Base-by-base conservation (phyloP, 768 basidiomycete species). In the Tricholoma saponaceum region DNA sequence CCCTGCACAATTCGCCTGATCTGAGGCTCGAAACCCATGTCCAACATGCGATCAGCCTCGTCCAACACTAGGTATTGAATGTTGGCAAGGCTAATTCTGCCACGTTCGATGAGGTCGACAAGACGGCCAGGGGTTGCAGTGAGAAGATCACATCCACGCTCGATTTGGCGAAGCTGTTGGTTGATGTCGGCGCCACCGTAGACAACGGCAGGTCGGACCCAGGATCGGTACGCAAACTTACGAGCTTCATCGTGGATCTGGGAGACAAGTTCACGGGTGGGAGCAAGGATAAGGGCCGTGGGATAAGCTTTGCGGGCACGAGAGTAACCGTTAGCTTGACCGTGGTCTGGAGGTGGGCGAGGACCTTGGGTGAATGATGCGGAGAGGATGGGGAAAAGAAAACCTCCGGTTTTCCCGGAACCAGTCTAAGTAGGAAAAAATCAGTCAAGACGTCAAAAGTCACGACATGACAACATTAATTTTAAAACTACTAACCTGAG, bases 21-120 rank as follows among this genome's bases (percentile, higher is more conserved):
- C 76, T 98, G 97, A 56, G 97, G 97, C 75, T 99, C 97, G 81
- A 99, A 99, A 88, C 97, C 97, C 97, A 99, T 99, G 79, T 99
- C 97, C 69, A 99, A 84, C 97, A 99, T 99, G 68, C 97, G 91
- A 80, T 99, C 97, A 60, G 97, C 97, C 78, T 99, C 97, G 67
- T 99, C 97, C 55, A 99, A 88, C 25, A 99, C 97, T 57, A 99
- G 89, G 74, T 97, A 98, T 67, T 92, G 89, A 78, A 99, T 88
- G 76, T 98, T 98, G 63, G 92, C 85, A 60, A 99, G 83, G 69
- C 90, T 93, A 80, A 99, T 98, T 58, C 92, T 85, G 12, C 97
- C 97, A 66, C 97, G 90, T 77, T 99, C 97, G 64, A 99, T 96
- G 60, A 99, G 82, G 76, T 99, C 97, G 61, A 98, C 95, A 47